Evolutionary conservation across 805 yeast species (phyloP).

Genomic region (Pichia rugopelliculosa): DNA sequence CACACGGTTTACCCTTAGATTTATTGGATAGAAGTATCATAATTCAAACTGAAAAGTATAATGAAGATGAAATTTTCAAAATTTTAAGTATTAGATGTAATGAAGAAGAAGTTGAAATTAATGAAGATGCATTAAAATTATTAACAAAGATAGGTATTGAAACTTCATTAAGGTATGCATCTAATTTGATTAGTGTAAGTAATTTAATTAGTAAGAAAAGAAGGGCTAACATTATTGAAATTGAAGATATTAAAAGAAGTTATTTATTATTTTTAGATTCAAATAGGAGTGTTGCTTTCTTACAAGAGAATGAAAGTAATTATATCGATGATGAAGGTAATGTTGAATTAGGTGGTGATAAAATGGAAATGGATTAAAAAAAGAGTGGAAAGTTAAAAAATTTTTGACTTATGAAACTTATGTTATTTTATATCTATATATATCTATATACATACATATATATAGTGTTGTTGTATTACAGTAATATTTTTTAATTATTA

Average conservation of each 20-base stretch:
- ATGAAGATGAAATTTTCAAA: conserved; percentile 68
- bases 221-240: conserved; percentile 54
- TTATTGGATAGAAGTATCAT: conserved; percentile 85
- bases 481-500: not conserved
- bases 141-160: conserved; percentile 67
- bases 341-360: conserved; percentile 37
- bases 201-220: conserved; percentile 75
- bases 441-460: not conserved
- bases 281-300: conserved; percentile 65
- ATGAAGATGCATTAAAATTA: conserved; percentile 61
- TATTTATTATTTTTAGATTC: conserved; percentile 80
- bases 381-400: too few species aligned
- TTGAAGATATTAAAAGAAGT: conserved; percentile 77
- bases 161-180: conserved; percentile 83
- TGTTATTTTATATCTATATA: not conserved
- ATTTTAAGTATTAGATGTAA: conserved; percentile 78
- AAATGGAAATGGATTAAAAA: not conserved
- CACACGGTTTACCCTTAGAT: conserved; percentile 97
- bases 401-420: not conserved
- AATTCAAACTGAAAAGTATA: conserved; percentile 87
- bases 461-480: not conserved
- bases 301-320: conserved; percentile 42
- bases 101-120: conserved; percentile 64
- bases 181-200: conserved; percentile 87
- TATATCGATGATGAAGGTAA: conserved; percentile 76